These are phyloP conservation scores for Xylaria sp. DNA, from an alignment of 2,329 filamentous ascomycete species.

Conservation along the genomic window DNA sequence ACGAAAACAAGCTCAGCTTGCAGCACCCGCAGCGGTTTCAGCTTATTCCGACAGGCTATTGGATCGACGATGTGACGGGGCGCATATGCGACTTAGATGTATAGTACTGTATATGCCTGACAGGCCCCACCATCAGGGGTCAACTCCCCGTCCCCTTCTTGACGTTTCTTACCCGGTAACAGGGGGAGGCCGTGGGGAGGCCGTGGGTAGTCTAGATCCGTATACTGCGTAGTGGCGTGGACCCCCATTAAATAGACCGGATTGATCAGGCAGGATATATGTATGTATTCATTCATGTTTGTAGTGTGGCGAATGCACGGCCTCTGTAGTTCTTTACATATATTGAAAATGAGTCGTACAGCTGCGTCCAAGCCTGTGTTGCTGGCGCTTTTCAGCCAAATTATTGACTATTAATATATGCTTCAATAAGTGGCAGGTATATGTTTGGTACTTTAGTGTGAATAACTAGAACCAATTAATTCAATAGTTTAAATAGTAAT, in stretches of 20 bases:
- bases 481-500: neutral
- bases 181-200: neutral
- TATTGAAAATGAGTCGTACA: no score
- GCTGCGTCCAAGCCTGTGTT: neutral
- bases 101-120: no score
- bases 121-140: neutral
- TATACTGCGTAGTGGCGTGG: neutral
- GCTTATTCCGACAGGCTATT: slow-evolving; percentile 18
- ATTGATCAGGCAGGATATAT: no score
- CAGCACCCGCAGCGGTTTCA: slow-evolving; percentile 28
- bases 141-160: neutral
- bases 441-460: no score
- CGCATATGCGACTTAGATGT: slow-evolving; percentile 5
- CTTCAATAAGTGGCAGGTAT: no score
- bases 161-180: slow-evolving; percentile 1
- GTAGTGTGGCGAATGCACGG: no score
- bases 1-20: slow-evolving; percentile 26
- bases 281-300: no score
- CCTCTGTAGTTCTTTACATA: no score
- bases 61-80: slow-evolving; percentile 11
- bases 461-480: no score
- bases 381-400: neutral
- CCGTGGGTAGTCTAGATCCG: neutral
- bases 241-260: neutral
- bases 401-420: neutral